Percentiles rank a stretch among this genome's conserved stretches.
Conservation (phyloP, 2,329 filamentous ascomycete species). For the Aschersonia sp. region DNA sequence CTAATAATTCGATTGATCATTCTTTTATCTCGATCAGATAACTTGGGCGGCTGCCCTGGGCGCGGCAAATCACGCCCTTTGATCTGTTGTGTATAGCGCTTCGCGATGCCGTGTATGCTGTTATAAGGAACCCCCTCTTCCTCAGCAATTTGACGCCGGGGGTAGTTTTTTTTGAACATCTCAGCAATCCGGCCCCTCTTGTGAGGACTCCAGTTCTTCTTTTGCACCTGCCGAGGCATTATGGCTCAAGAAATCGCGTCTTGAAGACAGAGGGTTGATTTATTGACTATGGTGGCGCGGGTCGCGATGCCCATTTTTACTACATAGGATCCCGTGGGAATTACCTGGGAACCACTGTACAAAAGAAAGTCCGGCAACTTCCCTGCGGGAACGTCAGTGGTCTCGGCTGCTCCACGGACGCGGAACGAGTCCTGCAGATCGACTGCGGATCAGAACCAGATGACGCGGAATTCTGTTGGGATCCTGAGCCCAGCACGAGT, state of each 20-base stretch:
- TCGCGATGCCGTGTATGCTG: neutral
- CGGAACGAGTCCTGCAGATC: too few relatives aligned
- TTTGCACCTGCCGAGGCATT: neutral
- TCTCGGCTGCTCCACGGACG: too few relatives aligned
- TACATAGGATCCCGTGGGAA: neutral
- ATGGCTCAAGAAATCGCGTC: neutral
- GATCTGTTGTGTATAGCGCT: neutral
- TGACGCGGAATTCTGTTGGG: too few relatives aligned
- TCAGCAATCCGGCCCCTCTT: neutral
- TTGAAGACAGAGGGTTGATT: neutral
- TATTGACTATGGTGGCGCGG: neutral
- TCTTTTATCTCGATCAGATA: neutral
- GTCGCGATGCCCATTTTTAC: neutral
- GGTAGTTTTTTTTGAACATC: neutral
- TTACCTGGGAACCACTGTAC: neutral
- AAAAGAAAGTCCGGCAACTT: neutral
- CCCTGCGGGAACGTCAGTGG: too few relatives aligned
- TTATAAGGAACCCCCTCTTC: neutral
- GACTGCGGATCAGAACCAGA: too few relatives aligned
- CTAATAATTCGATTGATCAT: neutral
- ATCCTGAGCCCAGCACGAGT: too few relatives aligned
- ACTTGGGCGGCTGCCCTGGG: neutral
- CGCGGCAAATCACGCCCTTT: neutral
- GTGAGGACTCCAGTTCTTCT: neutral
- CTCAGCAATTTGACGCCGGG: neutral